These are phyloP conservation scores for Salix dunnii DNA, from an alignment of 345 rosid genomes.

Conservation along the genomic window DNA sequence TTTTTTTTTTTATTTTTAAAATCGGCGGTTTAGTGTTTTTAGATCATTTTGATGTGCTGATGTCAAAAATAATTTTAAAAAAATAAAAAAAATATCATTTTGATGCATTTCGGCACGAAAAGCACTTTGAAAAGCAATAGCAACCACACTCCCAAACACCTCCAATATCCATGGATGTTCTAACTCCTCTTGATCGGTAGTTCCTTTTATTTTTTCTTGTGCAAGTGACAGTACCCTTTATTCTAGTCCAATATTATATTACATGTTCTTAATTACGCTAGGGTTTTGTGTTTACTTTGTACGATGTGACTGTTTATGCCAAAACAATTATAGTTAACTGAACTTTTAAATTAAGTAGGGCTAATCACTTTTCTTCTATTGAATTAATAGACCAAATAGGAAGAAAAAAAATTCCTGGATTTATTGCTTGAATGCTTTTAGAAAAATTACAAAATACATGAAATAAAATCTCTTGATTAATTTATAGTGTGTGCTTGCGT, in stretches of 20 bases:
- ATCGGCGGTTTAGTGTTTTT: too few species aligned
- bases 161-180: constrained; percentile 40
- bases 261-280: background rate
- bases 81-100: too few species aligned
- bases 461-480: background rate
- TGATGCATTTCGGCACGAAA: too few species aligned
- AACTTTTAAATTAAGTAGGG: background rate
- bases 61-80: too few species aligned
- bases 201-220: background rate
- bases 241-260: background rate
- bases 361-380: background rate
- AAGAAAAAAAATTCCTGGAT: background rate
- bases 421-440: background rate
- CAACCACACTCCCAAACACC: too few species aligned
- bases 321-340: background rate
- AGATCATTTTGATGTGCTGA: too few species aligned
- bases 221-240: background rate
- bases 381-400: background rate
- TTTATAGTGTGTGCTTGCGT: too few species aligned
- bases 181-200: constrained; percentile 2
- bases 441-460: background rate
- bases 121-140: too few species aligned
- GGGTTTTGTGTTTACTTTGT: background rate
- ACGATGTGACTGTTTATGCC: background rate
- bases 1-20: too few species aligned